Evolutionary conservation across 2,329 filamentous ascomycete species (phyloP), one percentile per base, ranked within the genome.

Genomic region (Scedosporium boydii): DNA sequence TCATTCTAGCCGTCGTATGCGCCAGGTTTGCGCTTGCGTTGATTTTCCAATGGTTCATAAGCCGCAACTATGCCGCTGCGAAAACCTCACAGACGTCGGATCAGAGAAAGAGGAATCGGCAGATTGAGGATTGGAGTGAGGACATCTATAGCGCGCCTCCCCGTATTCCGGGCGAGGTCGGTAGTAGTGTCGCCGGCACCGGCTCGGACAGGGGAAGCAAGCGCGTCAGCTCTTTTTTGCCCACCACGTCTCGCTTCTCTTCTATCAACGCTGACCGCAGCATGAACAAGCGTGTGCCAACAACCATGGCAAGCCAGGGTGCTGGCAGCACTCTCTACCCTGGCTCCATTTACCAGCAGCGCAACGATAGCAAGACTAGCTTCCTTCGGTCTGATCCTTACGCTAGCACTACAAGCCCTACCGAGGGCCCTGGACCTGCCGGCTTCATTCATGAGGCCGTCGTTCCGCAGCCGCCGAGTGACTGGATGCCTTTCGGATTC

Each of bases 361-460:
- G 76, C 64, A 86, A 87, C 67, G 82, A 83, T 66, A 87, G 84
- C 70, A 81, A 84, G 46, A 78, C 77, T 55, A 91, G 87, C 73
- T 84, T 91, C 71, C 77, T 89, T 63, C 82, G 83, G 56, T 78
- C 83, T 0, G 84, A 86, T 62, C 78, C 81, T 0, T 85, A 84
- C 68, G 75, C 75, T 4, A 76, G 71, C 63, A 82, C 81, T 51
- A 82, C 85, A 27, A 82, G 73, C 61, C 77, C 81, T 4, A 75
- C 82, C 10, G 91, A 93, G 58, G 88, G 87, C 0, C 85, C 88
- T 46, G 93, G 93, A 6, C 91, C 93, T 6, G 87, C 91, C 41
- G 93, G 93, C n/a, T 96, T 97, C 73, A 96, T 98, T 62, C 93
- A 98, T 72, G 93, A 97, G 74, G 84, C 90, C 46, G 95, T 99